These are phyloP conservation scores for Saccharomycopsis synnaedendra DNA, from an alignment of 805 yeast genomes.

Conservation along the genomic window DNA sequence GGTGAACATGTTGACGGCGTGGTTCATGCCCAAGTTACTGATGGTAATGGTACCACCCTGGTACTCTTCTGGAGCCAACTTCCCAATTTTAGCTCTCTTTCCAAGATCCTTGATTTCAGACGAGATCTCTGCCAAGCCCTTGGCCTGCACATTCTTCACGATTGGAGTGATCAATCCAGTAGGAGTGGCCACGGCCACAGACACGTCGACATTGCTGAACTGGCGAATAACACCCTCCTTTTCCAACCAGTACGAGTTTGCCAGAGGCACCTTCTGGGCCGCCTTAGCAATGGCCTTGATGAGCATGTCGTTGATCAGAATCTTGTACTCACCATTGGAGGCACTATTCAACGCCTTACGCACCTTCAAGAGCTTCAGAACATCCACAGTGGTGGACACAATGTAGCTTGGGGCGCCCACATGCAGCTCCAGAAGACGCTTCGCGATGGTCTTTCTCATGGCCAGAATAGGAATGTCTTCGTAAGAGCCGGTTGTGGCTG, in stretches of 20 bases:
- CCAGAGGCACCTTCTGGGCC: slow-evolving; percentile 81
- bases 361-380: slow-evolving; percentile 80
- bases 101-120: slow-evolving; percentile 83
- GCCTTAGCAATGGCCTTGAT: slow-evolving; percentile 94
- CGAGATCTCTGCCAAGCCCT: slow-evolving; percentile 80
- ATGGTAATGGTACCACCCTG: slow-evolving; percentile 99
- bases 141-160: slow-evolving; percentile 74
- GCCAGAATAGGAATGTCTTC: slow-evolving; percentile 77
- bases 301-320: slow-evolving; percentile 89
- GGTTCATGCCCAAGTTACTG: slow-evolving; percentile 98
- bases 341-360: slow-evolving; percentile 81
- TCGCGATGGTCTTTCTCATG: slow-evolving; percentile 92
- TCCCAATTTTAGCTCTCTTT: slow-evolving; percentile 90
- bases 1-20: slow-evolving; percentile 84
- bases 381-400: slow-evolving; percentile 79
- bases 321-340: slow-evolving; percentile 77
- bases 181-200: slow-evolving; percentile 98
- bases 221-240: slow-evolving; percentile 84
- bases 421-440: slow-evolving; percentile 79
- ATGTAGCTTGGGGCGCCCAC: slow-evolving; percentile 85
- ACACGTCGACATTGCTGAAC: slow-evolving; percentile 84
- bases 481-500: slow-evolving; percentile 47
- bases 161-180: slow-evolving; percentile 96
- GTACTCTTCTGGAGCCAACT: slow-evolving; percentile 91
- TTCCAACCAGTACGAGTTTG: slow-evolving; percentile 89